A percentile compares a stretch with the other conserved stretches of the same genome.
Conservation (phyloP, 2,329 filamentous ascomycete genomes). For the Biscogniauxia mediterranea region DNA sequence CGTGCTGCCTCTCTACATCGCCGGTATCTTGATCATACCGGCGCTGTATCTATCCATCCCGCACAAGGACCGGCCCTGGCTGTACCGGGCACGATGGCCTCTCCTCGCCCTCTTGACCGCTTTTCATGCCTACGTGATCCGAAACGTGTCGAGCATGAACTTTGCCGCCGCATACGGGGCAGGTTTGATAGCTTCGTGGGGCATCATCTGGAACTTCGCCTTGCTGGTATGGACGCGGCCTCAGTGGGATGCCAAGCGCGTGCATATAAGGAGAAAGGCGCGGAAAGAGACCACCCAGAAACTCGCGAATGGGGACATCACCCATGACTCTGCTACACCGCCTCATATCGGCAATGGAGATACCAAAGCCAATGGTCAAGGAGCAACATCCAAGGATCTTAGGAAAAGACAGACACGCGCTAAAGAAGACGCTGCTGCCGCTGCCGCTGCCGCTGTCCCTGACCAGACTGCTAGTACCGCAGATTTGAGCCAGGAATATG, state of each 20-base stretch:
- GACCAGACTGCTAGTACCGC: slow-evolving; percentile 5
- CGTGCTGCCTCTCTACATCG: slow-evolving; percentile 50
- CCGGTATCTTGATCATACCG: slow-evolving; percentile 49
- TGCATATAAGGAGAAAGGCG: slow-evolving; percentile 36
- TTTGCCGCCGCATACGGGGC: slow-evolving; percentile 49
- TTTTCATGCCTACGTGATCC: slow-evolving; percentile 44
- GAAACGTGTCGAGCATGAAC: slow-evolving; percentile 48
- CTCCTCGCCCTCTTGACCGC: slow-evolving; percentile 43
- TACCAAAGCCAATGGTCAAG: background rate
- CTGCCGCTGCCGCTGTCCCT: slow-evolving; percentile 1
- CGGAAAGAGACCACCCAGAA: background rate
- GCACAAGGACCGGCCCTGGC: slow-evolving; percentile 48
- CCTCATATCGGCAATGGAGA: background rate
- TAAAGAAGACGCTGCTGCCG: slow-evolving; percentile 4
- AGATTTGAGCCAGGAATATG: slow-evolving; percentile 28
- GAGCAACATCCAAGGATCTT: background rate
- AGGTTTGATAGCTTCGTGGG: slow-evolving; percentile 51
- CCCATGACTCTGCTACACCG: background rate
- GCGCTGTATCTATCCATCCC: slow-evolving; percentile 56
- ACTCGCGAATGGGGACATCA: background rate
- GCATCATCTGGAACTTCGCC: slow-evolving; percentile 47
- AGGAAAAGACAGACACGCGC: slow-evolving; percentile 8
- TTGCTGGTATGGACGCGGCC: slow-evolving; percentile 54
- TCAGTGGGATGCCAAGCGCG: slow-evolving; percentile 55
- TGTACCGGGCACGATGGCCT: slow-evolving; percentile 50